Percentiles rank a stretch among this genome's conserved stretches.
These are phyloP conservation scores for Aureobasidium namibiae DNA, from an alignment of 2,329 filamentous ascomycete genomes.

Conservation along the genomic window DNA sequence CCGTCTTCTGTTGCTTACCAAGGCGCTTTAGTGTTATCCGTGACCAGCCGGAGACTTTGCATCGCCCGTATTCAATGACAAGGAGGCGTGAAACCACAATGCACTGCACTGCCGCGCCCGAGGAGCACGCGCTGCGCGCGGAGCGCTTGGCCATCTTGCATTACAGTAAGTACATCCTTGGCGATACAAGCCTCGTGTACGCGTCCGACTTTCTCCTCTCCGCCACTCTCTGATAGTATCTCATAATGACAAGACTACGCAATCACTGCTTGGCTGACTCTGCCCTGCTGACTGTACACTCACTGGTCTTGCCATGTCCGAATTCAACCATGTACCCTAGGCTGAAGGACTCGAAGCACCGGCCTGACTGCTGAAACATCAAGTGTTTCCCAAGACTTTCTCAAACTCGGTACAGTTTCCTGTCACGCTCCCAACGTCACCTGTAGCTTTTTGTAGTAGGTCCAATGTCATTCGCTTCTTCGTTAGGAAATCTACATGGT, in stretches of 20 bases:
- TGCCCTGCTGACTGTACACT: background rate
- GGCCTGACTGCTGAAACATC: background rate
- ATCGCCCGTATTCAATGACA: background rate
- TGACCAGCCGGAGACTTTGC: background rate
- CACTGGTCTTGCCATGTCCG: background rate
- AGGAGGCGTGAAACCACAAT: background rate
- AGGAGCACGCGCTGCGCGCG: background rate
- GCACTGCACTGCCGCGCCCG: background rate
- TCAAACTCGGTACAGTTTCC: background rate
- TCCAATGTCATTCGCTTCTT: background rate
- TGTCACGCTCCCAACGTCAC: background rate
- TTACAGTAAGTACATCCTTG: too few relatives aligned
- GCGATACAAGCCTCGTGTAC: background rate
- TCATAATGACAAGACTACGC: slow-evolving; percentile 1
- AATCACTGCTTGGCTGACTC: background rate
- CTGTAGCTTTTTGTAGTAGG: background rate
- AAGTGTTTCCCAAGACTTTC: background rate
- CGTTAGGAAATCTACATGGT: background rate
- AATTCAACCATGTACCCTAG: background rate
- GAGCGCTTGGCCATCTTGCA: background rate
- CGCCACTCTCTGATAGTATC: background rate
- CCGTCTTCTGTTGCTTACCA: background rate
- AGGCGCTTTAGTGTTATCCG: background rate
- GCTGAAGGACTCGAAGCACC: background rate
- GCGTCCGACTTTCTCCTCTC: background rate